Evolutionary conservation across 148 eudicot species (phyloP).

Genomic region (Tetragonia tetragonoides): DNA sequence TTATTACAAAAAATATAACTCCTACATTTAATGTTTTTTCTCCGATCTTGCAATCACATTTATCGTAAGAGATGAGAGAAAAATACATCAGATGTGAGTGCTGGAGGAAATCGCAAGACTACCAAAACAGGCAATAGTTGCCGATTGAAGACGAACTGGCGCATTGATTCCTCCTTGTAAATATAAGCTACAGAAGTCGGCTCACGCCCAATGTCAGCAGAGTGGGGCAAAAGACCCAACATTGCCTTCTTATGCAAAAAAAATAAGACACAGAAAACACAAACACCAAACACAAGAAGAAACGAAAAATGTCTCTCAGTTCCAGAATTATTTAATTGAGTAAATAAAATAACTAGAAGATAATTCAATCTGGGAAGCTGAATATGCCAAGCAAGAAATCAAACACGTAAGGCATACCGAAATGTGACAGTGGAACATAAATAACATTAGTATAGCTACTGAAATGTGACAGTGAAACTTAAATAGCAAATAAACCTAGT

Average conservation of each 20-base stretch:
- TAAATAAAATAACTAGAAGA: constrained; percentile 31
- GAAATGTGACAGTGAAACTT: constrained; percentile 20
- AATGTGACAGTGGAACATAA: constrained; percentile 11
- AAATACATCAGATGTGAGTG: constrained; percentile 50
- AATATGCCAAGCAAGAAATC: constrained; percentile 13
- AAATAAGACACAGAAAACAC: constrained; percentile 76
- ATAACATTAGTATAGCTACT: constrained; percentile 33
- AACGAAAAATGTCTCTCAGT: constrained; percentile 88
- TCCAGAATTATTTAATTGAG: constrained; percentile 56
- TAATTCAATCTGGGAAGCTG: constrained; percentile 26
- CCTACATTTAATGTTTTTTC: constrained; percentile 6
- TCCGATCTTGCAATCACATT: constrained; percentile 23
- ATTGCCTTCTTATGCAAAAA: constrained; percentile 96
- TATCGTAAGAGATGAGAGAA: constrained; percentile 27
- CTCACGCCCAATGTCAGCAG: constrained; percentile 99
- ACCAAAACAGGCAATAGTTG: constrained; percentile 88
- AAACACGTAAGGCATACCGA: constrained; percentile 58
- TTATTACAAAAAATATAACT: background rate
- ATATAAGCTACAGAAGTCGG: constrained; percentile 94
- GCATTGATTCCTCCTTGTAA: constrained; percentile 83
- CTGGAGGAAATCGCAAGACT: constrained; percentile 56
- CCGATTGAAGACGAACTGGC: constrained; percentile 87
- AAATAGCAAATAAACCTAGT: background rate
- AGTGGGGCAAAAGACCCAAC: constrained; percentile 95
- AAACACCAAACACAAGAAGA: constrained; percentile 96